These are phyloP conservation scores for Mucor mucedo DNA, from an alignment of 371 early-diverging fungal species.

Conservation along the genomic window DNA sequence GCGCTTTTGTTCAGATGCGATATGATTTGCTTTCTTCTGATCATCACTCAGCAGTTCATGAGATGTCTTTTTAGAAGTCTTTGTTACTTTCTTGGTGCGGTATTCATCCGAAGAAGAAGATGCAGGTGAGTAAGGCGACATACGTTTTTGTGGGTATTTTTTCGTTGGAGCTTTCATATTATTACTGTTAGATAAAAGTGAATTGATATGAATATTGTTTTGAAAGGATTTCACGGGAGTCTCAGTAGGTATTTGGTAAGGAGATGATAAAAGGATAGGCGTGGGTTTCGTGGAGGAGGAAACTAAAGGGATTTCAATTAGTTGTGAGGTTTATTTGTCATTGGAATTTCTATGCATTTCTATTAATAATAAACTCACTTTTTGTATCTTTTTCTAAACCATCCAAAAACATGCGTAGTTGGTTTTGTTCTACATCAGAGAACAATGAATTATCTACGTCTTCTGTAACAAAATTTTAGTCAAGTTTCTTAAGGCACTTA, in stretches of 20 bases:
- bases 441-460: conserved; percentile 15
- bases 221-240: neutral
- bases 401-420: conserved; percentile 22
- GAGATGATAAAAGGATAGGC: neutral
- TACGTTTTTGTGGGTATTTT: conserved; percentile 7
- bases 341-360: neutral
- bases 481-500: too few relatives aligned
- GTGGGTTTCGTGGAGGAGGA: neutral
- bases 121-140: conserved; percentile 13
- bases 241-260: neutral
- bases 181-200: neutral
- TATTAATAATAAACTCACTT: neutral
- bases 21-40: conserved; percentile 92
- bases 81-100: neutral
- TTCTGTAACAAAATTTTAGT: neutral
- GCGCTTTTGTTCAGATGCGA: conserved; percentile 88
- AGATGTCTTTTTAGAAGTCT: conserved; percentile 23
- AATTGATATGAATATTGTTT: conserved; percentile 17
- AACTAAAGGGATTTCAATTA: too few relatives aligned
- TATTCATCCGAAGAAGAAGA: neutral
- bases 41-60: conserved; percentile 80
- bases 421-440: conserved; percentile 23
- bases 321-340: neutral
- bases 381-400: conserved; percentile 14
- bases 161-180: neutral